A percentile compares a stretch with the other conserved stretches of the same genome.
Conservation (phyloP, 2,329 filamentous ascomycete species). For the Xylaria sp. region DNA sequence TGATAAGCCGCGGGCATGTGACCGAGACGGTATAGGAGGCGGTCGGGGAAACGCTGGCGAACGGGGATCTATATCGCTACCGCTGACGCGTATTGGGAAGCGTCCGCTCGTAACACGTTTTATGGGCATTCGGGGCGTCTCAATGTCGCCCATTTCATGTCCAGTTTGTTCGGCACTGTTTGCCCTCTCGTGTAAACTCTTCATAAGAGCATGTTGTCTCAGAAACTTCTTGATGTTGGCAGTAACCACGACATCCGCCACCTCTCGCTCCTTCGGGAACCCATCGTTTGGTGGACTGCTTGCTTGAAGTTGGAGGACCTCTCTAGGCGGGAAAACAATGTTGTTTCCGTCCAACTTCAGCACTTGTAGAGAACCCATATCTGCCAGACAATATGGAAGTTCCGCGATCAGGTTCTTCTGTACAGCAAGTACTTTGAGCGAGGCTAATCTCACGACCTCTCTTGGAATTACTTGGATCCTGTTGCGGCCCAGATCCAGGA, state of each 20-base stretch:
- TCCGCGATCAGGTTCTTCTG: slow-evolving; percentile 83
- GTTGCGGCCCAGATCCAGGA: slow-evolving; percentile 87
- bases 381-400: slow-evolving; percentile 75
- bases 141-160: slow-evolving; percentile 67
- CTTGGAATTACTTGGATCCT: slow-evolving; percentile 72
- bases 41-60: slow-evolving; percentile 63
- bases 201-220: slow-evolving; percentile 43
- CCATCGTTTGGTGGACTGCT: slow-evolving; percentile 52
- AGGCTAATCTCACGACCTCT: slow-evolving; percentile 74
- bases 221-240: slow-evolving; percentile 58
- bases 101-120: slow-evolving; percentile 59
- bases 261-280: slow-evolving; percentile 56
- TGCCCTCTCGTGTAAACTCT: slow-evolving; percentile 41
- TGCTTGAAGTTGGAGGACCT: slow-evolving; percentile 57
- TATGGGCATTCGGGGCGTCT: slow-evolving; percentile 68
- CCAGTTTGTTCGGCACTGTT: slow-evolving; percentile 50
- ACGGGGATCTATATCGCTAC: slow-evolving; percentile 62
- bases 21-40: slow-evolving; percentile 73
- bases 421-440: slow-evolving; percentile 82
- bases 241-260: slow-evolving; percentile 56
- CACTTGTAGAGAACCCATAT: slow-evolving; percentile 84
- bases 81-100: slow-evolving; percentile 68
- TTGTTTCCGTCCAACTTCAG: slow-evolving; percentile 88
- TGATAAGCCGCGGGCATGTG: slow-evolving; percentile 72
- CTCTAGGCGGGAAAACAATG: slow-evolving; percentile 70